Conservation (phyloP, 2,329 filamentous ascomycete genomes). For the Phialophora tarda region DNA sequence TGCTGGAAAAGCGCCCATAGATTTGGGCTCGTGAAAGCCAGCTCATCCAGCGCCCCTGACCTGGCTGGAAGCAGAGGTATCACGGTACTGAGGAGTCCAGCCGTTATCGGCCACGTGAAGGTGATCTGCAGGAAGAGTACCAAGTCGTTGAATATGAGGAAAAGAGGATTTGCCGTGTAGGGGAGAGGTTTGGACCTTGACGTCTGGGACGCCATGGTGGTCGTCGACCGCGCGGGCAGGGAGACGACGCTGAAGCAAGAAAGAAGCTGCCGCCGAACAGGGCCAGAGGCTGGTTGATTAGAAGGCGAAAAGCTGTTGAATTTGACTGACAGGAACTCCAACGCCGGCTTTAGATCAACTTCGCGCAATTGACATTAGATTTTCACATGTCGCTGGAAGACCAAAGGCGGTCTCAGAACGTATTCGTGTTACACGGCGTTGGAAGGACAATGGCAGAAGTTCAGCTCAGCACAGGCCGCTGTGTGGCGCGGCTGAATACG, state of each 20-base stretch:
- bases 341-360: not conserved
- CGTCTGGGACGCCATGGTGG: constrained; percentile 34
- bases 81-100: constrained; percentile 63
- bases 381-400: constrained; percentile 22
- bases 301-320: not conserved
- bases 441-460: not conserved
- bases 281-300: no score
- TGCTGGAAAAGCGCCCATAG: constrained; percentile 64
- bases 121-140: constrained; percentile 45
- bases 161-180: constrained; percentile 49
- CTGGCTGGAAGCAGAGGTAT: constrained; percentile 61
- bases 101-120: constrained; percentile 32
- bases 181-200: constrained; percentile 44
- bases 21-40: constrained; percentile 56
- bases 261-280: not conserved
- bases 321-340: not conserved
- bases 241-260: constrained; percentile 33
- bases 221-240: constrained; percentile 43
- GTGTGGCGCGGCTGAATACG: constrained; percentile 17
- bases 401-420: not conserved
- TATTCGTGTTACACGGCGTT: constrained; percentile 2
- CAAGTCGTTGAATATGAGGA: constrained; percentile 50
- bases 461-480: constrained; percentile 13
- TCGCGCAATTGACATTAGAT: not conserved
- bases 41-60: constrained; percentile 65